These are phyloP conservation scores for Mychonastes homosphaera DNA, from an alignment of 139 green algal genomes.

Conservation along the genomic window DNA sequence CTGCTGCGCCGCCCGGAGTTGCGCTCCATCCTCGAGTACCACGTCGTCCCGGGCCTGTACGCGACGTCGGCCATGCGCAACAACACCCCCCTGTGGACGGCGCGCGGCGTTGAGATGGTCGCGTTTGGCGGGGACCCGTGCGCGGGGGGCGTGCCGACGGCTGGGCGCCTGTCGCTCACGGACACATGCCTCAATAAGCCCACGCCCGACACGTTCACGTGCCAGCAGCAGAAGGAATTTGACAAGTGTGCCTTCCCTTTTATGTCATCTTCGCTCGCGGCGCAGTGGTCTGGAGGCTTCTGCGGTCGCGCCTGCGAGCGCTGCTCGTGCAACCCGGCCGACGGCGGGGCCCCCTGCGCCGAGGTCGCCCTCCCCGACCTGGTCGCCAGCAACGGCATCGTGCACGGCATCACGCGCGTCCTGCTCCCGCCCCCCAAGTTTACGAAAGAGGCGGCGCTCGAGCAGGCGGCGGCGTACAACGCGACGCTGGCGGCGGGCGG, in stretches of 20 bases:
- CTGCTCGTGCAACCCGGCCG: constrained; percentile 38
- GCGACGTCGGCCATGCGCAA: constrained; percentile 37
- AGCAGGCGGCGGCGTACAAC: constrained; percentile 8
- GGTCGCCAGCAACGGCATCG: constrained; percentile 39
- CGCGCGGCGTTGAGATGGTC: constrained; percentile 40
- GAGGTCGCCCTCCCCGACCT: constrained; percentile 27
- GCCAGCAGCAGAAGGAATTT: constrained; percentile 23
- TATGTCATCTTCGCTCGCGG: constrained; percentile 30
- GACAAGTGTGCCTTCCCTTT: constrained; percentile 17
- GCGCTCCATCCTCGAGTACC: constrained; percentile 52
- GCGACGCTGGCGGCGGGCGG: constrained; percentile 5
- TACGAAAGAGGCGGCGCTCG: constrained; percentile 19
- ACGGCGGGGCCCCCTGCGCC: constrained; percentile 29
- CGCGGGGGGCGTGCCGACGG: not conserved
- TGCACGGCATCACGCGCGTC: constrained; percentile 48
- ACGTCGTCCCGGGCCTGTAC: constrained; percentile 47
- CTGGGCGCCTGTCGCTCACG: constrained; percentile 26
- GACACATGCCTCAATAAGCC: constrained; percentile 57
- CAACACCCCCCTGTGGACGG: constrained; percentile 47
- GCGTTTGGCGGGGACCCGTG: constrained; percentile 20
- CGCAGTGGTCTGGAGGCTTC: constrained; percentile 52
- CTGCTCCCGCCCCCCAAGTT: constrained; percentile 44
- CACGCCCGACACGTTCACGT: constrained; percentile 47
- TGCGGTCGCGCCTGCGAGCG: constrained; percentile 47
- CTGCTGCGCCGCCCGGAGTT: constrained; percentile 43